These are phyloP conservation scores for Geotrichum phurueaensis DNA, from an alignment of 1,139 yeast genomes.

Conservation along the genomic window DNA sequence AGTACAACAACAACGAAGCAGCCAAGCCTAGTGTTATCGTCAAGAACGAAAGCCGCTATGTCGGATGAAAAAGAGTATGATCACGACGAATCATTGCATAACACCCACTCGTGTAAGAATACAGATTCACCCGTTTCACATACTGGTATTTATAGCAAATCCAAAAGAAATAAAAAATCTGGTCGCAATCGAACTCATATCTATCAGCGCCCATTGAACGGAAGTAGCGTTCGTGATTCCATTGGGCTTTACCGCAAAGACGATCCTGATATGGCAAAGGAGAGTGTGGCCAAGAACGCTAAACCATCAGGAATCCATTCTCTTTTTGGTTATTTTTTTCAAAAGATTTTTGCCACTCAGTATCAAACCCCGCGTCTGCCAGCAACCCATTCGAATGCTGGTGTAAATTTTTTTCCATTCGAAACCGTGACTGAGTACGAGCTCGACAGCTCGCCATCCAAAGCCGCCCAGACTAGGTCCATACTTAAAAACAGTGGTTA, in stretches of 20 bases:
- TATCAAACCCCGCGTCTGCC: not conserved
- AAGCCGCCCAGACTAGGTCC: not conserved
- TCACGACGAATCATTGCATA: not conserved
- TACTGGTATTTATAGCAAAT: no score
- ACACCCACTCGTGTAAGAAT: not conserved
- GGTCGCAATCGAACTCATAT: not conserved
- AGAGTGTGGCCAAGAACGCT: not conserved
- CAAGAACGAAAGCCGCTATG: not conserved
- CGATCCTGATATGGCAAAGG: not conserved
- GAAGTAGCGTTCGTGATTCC: not conserved
- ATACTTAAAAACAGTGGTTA: not conserved
- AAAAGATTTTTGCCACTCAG: not conserved
- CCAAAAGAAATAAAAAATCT: not conserved
- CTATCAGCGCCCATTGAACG: not conserved
- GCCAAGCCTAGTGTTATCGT: not conserved
- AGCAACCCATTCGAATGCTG: not conserved
- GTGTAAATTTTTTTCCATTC: not conserved
- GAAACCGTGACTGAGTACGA: conserved; percentile 1
- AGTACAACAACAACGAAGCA: not conserved
- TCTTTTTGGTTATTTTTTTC: not conserved
- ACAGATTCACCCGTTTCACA: not conserved
- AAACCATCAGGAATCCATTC: not conserved
- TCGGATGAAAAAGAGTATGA: not conserved
- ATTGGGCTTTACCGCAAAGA: not conserved
- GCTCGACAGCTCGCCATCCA: conserved; percentile 9